Percentiles rank a stretch among this genome's conserved stretches.
Conservation (phyloP, 2,329 filamentous ascomycete species). For the Davidsoniella virescens region DNA sequence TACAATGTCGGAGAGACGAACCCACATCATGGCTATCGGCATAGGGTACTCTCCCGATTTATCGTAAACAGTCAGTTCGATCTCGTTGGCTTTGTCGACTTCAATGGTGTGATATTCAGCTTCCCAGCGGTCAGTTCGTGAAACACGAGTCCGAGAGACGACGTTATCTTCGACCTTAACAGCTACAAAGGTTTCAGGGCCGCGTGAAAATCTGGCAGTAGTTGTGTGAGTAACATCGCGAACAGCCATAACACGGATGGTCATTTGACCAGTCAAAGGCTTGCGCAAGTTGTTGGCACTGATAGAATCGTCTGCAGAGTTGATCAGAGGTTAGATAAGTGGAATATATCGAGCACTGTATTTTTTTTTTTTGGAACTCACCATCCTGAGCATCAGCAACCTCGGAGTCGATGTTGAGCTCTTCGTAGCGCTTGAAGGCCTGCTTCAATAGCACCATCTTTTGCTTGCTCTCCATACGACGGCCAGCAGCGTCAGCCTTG, state of each 20-base stretch:
- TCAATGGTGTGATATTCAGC: slow-evolving; percentile 83
- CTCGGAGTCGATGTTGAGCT: slow-evolving; percentile 89
- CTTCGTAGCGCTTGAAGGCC: slow-evolving; percentile 90
- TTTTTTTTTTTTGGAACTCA: slow-evolving; percentile 26
- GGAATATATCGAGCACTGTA: neutral
- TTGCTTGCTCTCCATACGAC: slow-evolving; percentile 87
- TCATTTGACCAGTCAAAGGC: slow-evolving; percentile 80
- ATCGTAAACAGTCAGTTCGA: slow-evolving; percentile 94
- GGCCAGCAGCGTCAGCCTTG: slow-evolving; percentile 76
- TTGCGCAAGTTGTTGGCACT: slow-evolving; percentile 91
- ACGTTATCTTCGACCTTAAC: slow-evolving; percentile 94
- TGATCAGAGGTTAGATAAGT: slow-evolving; percentile 11
- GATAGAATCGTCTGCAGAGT: slow-evolving; percentile 69
- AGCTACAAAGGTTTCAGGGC: slow-evolving; percentile 87
- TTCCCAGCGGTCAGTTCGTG: slow-evolving; percentile 78
- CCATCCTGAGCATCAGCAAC: slow-evolving; percentile 62
- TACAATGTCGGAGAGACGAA: slow-evolving; percentile 89
- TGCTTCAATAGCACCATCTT: slow-evolving; percentile 95
- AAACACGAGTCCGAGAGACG: slow-evolving; percentile 71
- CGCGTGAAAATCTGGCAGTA: slow-evolving; percentile 67
- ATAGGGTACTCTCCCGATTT: slow-evolving; percentile 80
- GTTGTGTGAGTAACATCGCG: slow-evolving; percentile 90
- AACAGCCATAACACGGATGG: slow-evolving; percentile 72
- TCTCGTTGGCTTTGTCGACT: slow-evolving; percentile 96
- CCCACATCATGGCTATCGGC: slow-evolving; percentile 90